Evolutionary conservation across 306 rosid species (phyloP).

Genomic region (Quercus suber): DNA sequence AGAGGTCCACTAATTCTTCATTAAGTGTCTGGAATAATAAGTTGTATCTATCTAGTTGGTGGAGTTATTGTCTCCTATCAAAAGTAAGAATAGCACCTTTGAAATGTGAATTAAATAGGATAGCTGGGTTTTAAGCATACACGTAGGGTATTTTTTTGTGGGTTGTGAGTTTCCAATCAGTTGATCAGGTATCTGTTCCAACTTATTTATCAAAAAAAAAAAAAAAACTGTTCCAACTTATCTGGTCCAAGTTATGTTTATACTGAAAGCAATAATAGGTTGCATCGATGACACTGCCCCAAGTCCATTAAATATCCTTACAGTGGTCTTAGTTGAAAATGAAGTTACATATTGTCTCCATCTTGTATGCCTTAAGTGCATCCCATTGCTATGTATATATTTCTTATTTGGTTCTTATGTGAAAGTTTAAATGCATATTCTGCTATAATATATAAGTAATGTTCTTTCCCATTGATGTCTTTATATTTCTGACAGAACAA

Average conservation of each 20-base stretch:
- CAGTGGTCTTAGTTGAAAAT: background rate
- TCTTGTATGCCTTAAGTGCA: background rate
- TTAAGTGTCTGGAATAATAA: too few species aligned
- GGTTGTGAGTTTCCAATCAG: background rate
- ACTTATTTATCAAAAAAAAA: background rate
- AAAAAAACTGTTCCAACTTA: background rate
- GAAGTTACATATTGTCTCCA: background rate
- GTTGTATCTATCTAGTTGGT: background rate
- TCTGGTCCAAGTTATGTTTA: background rate
- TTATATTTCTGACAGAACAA: slow-evolving; percentile 34
- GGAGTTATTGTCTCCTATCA: background rate
- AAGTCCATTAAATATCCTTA: background rate
- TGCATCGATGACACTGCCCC: background rate
- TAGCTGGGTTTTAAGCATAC: background rate
- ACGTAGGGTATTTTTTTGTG: background rate
- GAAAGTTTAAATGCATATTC: background rate
- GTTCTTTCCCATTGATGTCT: slow-evolving; percentile 6
- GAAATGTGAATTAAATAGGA: background rate
- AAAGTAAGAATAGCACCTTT: slow-evolving; percentile 3
- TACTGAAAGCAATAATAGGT: background rate
- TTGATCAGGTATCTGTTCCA: too few species aligned
- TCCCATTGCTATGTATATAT: background rate
- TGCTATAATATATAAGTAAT: background rate
- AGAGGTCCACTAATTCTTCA: background rate
- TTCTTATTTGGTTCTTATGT: slow-evolving; percentile 2